Evolutionary conservation across 331 rosid genomes (phyloP).

Genomic region (Malus hybrid): DNA sequence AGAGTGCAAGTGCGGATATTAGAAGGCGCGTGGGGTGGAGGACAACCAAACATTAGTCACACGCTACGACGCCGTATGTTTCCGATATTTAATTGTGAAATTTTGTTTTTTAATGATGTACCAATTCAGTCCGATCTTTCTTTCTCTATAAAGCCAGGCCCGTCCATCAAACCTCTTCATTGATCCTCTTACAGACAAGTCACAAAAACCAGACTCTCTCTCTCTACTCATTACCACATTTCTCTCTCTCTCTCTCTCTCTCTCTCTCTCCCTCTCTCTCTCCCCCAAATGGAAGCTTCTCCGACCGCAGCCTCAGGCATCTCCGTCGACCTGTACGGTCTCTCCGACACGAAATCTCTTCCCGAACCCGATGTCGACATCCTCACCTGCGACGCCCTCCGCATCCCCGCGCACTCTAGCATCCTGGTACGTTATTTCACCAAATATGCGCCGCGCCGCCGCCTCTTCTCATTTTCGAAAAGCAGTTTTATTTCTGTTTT

Average conservation of each 20-base stretch:
- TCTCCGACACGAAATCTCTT: slow-evolving; percentile 10
- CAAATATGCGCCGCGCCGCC: neutral
- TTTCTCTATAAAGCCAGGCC: neutral
- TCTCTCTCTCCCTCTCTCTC: neutral
- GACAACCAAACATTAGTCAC: neutral
- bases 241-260: neutral
- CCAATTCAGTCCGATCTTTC: neutral
- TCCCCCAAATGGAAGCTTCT: slow-evolving; percentile 24
- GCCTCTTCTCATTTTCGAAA: neutral
- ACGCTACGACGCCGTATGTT: neutral
- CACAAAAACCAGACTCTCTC: neutral
- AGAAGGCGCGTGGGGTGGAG: too few species aligned
- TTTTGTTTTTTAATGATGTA: neutral
- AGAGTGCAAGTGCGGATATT: too few species aligned
- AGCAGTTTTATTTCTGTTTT: neutral
- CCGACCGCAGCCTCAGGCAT: neutral
- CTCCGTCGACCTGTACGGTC: slow-evolving; percentile 13
- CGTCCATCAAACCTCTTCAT: neutral
- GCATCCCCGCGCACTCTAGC: slow-evolving; percentile 57
- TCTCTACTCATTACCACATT: neutral
- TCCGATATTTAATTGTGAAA: too few species aligned
- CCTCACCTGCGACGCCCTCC: slow-evolving; percentile 41
- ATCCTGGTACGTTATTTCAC: slow-evolving; percentile 38
- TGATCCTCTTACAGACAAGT: too few species aligned
- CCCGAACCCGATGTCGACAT: slow-evolving; percentile 57